phyloP scores from a whole-genome alignment of 306 rosid genomes.

The Pyrus pyrifolia region DNA sequence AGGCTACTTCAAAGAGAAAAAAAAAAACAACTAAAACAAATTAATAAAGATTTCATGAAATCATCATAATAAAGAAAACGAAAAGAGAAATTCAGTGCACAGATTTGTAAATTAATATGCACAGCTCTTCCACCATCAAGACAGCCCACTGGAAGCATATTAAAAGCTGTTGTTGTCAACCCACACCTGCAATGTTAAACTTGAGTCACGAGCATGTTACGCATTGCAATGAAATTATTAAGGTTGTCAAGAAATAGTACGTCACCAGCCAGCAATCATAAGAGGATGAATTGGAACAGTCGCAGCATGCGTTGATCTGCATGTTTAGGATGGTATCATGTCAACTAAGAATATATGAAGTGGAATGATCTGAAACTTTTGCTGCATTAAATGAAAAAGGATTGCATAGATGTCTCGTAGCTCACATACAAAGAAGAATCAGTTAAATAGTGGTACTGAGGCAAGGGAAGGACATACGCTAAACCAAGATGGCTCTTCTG shows the following conservation, averaged over 20 bases:
- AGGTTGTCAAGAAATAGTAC: constrained; percentile 23
- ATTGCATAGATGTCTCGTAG: background rate
- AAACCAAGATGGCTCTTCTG: constrained; percentile 98
- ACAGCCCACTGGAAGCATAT: constrained; percentile 99
- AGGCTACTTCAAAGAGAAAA: too few species aligned
- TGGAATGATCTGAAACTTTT: background rate
- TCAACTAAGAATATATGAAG: background rate
- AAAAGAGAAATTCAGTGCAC: background rate
- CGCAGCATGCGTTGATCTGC: too few species aligned
- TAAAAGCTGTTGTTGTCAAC: constrained; percentile 85
- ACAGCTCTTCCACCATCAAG: constrained; percentile 97
- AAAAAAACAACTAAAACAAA: background rate
- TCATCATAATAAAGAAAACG: background rate
- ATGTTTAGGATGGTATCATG: too few species aligned
- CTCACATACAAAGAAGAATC: constrained; percentile 1
- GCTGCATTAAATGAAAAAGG: background rate
- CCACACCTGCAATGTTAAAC: constrained; percentile 73
- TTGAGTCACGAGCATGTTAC: constrained; percentile 6
- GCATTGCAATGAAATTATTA: constrained; percentile 12
- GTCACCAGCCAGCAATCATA: constrained; percentile 94
- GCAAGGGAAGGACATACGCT: constrained; percentile 55
- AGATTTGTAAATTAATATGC: constrained; percentile 46
- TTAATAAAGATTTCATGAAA: background rate
- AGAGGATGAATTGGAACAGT: constrained; percentile 25
- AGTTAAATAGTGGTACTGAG: constrained; percentile 9